These are phyloP conservation scores for Acacia crassicarpa DNA, from an alignment of 306 rosid species.

Conservation along the genomic window DNA sequence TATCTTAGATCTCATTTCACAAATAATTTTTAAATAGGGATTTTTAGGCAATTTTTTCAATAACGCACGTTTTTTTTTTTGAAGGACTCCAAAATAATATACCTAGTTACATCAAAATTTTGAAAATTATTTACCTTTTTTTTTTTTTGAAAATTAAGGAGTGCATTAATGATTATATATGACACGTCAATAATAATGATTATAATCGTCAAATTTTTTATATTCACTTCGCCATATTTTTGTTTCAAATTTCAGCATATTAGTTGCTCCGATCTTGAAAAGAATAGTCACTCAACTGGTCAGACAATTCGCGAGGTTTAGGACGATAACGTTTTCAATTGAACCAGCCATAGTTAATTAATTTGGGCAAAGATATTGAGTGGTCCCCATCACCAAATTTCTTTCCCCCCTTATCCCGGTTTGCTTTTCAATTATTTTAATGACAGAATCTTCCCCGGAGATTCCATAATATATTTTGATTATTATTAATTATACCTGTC, in stretches of 20 bases:
- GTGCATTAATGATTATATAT: not conserved
- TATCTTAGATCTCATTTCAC: no score
- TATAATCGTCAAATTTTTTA: no score
- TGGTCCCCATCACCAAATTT: slow-evolving; percentile 6
- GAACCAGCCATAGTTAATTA: slow-evolving; percentile 31
- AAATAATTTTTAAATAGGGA: no score
- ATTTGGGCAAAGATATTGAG: not conserved
- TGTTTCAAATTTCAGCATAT: not conserved
- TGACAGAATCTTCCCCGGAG: not conserved
- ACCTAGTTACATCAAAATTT: no score
- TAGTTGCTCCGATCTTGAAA: slow-evolving; percentile 32
- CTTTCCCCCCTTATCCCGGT: not conserved
- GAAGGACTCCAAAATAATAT: no score
- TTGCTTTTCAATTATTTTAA: not conserved
- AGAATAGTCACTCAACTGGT: not conserved
- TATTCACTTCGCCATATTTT: not conserved
- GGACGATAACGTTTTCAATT: slow-evolving; percentile 23
- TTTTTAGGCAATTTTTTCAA: no score
- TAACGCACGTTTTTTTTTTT: no score
- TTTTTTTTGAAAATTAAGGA: not conserved
- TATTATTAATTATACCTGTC: no score
- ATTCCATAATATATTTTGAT: not conserved
- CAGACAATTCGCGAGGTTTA: not conserved
- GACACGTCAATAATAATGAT: not conserved
- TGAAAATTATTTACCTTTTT: no score